Conservation (phyloP, 2,329 filamentous ascomycete species). For the Neoascochyta sp. region DNA sequence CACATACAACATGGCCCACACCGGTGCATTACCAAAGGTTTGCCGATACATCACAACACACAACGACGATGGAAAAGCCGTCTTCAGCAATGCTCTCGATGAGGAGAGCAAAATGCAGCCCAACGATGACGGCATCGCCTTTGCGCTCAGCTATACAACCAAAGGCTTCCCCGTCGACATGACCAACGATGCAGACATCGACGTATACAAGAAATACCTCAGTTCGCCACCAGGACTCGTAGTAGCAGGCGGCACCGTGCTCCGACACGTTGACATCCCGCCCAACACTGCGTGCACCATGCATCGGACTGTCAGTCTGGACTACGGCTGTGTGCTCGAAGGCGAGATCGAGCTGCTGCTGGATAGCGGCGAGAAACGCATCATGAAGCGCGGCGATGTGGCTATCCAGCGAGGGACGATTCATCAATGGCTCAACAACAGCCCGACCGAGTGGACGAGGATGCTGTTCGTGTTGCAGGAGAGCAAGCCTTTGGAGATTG, state of each 20-base stretch:
- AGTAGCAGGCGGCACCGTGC: constrained; percentile 47
- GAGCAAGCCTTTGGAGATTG: constrained; percentile 33
- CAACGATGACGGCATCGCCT: constrained; percentile 46
- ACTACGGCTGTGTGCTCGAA: constrained; percentile 41
- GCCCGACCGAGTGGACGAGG: constrained; percentile 31
- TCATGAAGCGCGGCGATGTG: constrained; percentile 39
- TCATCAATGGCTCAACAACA: constrained; percentile 40
- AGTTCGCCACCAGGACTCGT: constrained; percentile 49
- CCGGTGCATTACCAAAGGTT: constrained; percentile 29
- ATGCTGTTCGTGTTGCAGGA: constrained; percentile 40
- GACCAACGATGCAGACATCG: constrained; percentile 45
- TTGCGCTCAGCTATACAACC: constrained; percentile 51
- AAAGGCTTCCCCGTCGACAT: constrained; percentile 48
- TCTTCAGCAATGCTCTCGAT: constrained; percentile 36
- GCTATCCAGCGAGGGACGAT: constrained; percentile 41
- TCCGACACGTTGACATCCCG: constrained; percentile 42
- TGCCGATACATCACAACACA: constrained; percentile 39
- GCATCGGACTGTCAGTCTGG: constrained; percentile 41
- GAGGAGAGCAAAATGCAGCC: constrained; percentile 37
- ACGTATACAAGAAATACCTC: constrained; percentile 45
- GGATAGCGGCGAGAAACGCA: constrained; percentile 38
- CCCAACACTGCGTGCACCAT: constrained; percentile 37
- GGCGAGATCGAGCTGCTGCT: constrained; percentile 39
- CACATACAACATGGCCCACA: constrained; percentile 30
- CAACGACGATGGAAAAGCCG: constrained; percentile 33